These are phyloP conservation scores for Populus davidiana DNA, from an alignment of 345 rosid genomes.

Conservation along the genomic window DNA sequence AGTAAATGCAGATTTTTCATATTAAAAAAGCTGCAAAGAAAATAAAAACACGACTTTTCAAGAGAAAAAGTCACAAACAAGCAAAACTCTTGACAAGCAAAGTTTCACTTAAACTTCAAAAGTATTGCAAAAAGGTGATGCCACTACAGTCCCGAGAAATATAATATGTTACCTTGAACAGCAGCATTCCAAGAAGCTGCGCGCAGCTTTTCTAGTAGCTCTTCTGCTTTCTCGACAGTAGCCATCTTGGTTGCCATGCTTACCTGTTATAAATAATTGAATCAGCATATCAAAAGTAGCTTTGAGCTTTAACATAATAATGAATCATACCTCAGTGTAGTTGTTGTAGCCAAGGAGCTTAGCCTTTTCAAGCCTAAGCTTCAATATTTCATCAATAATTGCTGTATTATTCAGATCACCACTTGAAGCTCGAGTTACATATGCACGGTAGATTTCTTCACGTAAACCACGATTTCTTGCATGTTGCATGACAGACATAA, in stretches of 20 bases:
- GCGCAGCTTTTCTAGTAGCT: conserved; percentile 80
- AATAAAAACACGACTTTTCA: background rate
- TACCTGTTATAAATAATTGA: conserved; percentile 44
- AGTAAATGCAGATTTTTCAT: background rate
- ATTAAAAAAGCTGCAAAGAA: background rate
- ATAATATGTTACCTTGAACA: conserved; percentile 58
- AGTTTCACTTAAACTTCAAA: background rate
- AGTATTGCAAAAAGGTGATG: background rate
- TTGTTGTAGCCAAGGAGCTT: conserved; percentile 68
- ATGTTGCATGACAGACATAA: conserved; percentile 81
- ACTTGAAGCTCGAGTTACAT: conserved; percentile 62
- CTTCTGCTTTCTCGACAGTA: conserved; percentile 75
- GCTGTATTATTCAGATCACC: conserved; percentile 76
- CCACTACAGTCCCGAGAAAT: background rate
- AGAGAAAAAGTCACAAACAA: background rate
- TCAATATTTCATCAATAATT: conserved; percentile 66
- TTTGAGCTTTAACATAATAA: conserved; percentile 7
- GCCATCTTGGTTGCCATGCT: conserved; percentile 98
- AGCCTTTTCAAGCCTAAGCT: conserved; percentile 79
- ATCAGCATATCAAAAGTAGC: conserved; percentile 16
- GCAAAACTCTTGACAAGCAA: background rate
- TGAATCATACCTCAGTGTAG: conserved; percentile 69
- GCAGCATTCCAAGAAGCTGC: conserved; percentile 85
- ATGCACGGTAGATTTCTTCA: conserved; percentile 77
- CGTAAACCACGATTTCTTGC: conserved; percentile 72